These are phyloP conservation scores for Salix purpurea DNA, from an alignment of 345 rosid species.

Conservation along the genomic window DNA sequence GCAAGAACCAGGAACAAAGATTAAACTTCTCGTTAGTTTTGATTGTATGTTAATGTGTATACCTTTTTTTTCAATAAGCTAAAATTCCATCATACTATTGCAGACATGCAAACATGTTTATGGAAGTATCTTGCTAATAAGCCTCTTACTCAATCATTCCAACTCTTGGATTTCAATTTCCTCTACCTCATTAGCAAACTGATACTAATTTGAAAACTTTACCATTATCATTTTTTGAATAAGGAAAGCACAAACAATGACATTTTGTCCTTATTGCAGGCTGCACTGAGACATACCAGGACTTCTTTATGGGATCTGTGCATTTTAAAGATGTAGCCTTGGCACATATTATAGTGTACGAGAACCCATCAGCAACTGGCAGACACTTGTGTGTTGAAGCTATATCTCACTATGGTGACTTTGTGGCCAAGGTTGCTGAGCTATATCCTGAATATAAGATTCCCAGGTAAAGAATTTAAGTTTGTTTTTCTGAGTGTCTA, in stretches of 20 bases:
- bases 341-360: constrained; percentile 84
- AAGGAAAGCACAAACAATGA: background rate
- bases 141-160: background rate
- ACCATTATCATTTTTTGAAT: background rate
- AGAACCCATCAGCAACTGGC: constrained; percentile 70
- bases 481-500: background rate
- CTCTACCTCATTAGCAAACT: background rate
- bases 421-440: constrained; percentile 82
- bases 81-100: background rate
- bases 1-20: too few species aligned
- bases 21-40: background rate
- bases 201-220: background rate
- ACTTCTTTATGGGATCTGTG: constrained; percentile 81
- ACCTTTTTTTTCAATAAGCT: background rate
- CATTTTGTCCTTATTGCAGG: constrained; percentile 40
- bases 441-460: constrained; percentile 80
- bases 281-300: constrained; percentile 65
- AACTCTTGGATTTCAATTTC: background rate
- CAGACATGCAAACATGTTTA: background rate
- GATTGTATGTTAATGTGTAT: background rate
- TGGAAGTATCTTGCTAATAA: background rate
- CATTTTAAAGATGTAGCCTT: constrained; percentile 90
- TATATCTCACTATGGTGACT: constrained; percentile 84
- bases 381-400: constrained; percentile 88
- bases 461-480: constrained; percentile 50